A percentile compares a stretch with the other conserved stretches of the same genome.
Evolutionary conservation across 371 early-diverging fungal species (phyloP).

Genomic region (Mortierella sp.): DNA sequence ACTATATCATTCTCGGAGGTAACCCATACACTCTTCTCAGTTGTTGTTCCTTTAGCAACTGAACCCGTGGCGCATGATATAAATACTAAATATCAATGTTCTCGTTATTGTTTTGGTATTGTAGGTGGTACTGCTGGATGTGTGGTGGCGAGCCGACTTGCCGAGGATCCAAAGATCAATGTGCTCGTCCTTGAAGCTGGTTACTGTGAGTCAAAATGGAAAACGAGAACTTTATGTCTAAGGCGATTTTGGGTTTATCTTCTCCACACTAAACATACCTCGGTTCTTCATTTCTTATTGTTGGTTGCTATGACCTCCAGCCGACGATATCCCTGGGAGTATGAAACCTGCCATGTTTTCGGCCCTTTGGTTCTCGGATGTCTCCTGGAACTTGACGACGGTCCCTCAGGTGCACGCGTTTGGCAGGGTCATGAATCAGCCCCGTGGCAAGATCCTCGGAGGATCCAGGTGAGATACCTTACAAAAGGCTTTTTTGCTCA

Average conservation of each 20-base stretch:
- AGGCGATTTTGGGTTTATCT: neutral
- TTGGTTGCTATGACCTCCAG: too few species aligned
- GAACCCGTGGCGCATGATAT: neutral
- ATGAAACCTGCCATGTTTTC: constrained; percentile 18
- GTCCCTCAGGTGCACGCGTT: constrained; percentile 38
- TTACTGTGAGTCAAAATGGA: constrained; percentile 15
- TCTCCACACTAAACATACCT: neutral
- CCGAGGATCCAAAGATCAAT: constrained; percentile 44
- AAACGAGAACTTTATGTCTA: neutral
- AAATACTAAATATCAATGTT: too few species aligned
- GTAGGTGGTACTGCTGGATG: constrained; percentile 55
- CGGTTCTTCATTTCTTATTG: neutral
- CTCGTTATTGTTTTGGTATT: neutral
- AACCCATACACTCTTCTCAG: neutral
- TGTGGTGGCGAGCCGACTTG: constrained; percentile 41
- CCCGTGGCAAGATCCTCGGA: constrained; percentile 47
- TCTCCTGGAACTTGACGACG: constrained; percentile 36
- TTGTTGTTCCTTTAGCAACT: neutral
- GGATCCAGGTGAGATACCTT: neutral
- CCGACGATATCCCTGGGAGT: constrained; percentile 37
- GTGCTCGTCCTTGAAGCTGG: constrained; percentile 54
- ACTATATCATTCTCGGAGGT: constrained; percentile 51
- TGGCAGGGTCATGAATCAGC: constrained; percentile 44
- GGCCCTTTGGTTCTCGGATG: constrained; percentile 16
- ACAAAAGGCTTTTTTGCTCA: too few species aligned